Evolutionary conservation across 1,284 basidiomycete species (phyloP).

Genomic region (Butyriboletus regius): DNA sequence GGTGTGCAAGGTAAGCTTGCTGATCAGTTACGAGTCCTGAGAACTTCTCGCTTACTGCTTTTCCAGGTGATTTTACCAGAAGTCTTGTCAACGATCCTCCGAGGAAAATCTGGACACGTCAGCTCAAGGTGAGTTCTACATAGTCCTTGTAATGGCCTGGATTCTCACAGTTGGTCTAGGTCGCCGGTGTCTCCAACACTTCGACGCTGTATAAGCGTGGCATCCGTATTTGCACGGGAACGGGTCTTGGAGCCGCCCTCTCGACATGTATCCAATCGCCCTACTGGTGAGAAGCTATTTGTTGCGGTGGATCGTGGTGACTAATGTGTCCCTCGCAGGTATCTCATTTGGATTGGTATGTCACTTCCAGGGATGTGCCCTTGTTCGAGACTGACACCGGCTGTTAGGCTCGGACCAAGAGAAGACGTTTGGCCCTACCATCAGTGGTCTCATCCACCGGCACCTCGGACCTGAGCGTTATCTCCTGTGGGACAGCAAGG

Average conservation of each 20-base stretch:
- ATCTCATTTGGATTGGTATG: conserved; percentile 70
- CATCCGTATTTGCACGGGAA: conserved; percentile 70
- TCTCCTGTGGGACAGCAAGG: conserved; percentile 66
- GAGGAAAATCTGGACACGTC: conserved; percentile 60
- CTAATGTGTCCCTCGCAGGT: conserved; percentile 39
- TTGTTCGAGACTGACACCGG: conserved; percentile 2
- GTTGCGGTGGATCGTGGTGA: conserved; percentile 2
- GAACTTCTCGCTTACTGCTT: conserved; percentile 1
- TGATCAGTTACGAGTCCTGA: background rate
- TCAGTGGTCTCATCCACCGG: conserved; percentile 58
- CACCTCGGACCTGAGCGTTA: conserved; percentile 62
- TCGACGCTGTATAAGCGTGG: conserved; percentile 67
- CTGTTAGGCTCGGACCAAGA: conserved; percentile 62
- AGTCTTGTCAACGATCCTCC: conserved; percentile 64
- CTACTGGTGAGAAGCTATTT: conserved; percentile 46
- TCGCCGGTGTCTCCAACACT: conserved; percentile 73
- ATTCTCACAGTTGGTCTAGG: conserved; percentile 35
- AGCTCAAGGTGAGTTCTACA: conserved; percentile 50
- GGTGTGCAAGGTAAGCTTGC: conserved; percentile 56
- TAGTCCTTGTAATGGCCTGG: background rate
- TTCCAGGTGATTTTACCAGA: conserved; percentile 60
- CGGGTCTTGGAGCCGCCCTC: conserved; percentile 67
- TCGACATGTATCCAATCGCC: conserved; percentile 67
- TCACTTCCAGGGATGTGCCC: background rate
- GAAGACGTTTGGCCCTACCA: conserved; percentile 71